Conservation (phyloP, 805 yeast species). For the Saccharomycopsis sp. region DNA sequence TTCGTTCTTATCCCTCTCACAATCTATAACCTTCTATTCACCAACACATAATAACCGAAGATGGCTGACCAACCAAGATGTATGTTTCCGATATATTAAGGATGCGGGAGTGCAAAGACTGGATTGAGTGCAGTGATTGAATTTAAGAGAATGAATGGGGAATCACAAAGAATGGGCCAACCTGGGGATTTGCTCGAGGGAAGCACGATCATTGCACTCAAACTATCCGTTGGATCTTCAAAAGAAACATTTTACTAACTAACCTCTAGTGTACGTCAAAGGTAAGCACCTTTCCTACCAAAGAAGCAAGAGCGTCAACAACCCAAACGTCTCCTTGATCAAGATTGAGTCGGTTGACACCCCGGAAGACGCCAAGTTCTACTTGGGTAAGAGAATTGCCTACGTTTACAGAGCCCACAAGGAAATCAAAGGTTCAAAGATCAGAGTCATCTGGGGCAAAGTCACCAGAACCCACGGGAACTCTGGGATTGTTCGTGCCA, state of each 20-base stretch:
- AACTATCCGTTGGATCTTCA: too few species aligned
- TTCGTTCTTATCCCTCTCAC: too few species aligned
- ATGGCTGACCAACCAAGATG: conserved; percentile 98
- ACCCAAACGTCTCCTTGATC: conserved; percentile 96
- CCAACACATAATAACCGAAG: conserved; percentile 31
- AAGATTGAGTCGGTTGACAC: conserved; percentile 92
- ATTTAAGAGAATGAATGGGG: too few species aligned
- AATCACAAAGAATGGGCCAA: neutral
- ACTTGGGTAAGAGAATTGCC: conserved; percentile 99
- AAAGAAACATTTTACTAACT: conserved; percentile 24
- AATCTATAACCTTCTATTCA: too few species aligned
- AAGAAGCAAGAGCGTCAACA: conserved; percentile 96
- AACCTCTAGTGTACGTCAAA: conserved; percentile 85
- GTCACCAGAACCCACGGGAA: conserved; percentile 98
- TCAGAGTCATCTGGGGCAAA: conserved; percentile 99
- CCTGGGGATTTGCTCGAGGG: neutral
- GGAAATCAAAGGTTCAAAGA: conserved; percentile 97
- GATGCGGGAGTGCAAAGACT: too few species aligned
- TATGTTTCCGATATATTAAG: too few species aligned
- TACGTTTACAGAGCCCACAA: conserved; percentile 98
- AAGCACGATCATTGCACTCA: too few species aligned
- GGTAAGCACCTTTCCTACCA: conserved; percentile 99
- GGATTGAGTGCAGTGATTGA: too few species aligned
- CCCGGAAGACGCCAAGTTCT: conserved; percentile 95
- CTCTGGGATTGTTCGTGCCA: conserved; percentile 97